phyloP scores from a whole-genome alignment of 1,284 basidiomycete genomes.

The Ceratobasidium theobromae region DNA sequence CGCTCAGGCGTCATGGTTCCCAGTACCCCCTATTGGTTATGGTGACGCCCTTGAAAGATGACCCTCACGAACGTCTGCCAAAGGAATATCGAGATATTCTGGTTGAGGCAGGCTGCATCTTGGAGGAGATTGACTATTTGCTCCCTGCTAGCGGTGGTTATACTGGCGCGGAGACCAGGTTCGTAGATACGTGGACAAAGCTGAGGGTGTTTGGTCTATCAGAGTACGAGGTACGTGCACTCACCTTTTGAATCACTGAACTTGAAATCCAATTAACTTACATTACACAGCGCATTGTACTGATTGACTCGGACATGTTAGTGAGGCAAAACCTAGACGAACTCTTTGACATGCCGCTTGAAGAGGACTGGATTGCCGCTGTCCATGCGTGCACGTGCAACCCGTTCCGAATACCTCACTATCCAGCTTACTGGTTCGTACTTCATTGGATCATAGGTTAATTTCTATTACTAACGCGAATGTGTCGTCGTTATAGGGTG shows the following conservation, averaged over 20 bases:
- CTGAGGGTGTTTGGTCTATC: slow-evolving; percentile 74
- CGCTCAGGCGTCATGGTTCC: slow-evolving; percentile 64
- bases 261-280: not conserved
- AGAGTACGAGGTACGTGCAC: slow-evolving; percentile 66
- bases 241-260: no score
- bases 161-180: slow-evolving; percentile 63
- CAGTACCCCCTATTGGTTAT: slow-evolving; percentile 82
- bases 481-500: slow-evolving; percentile 55
- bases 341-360: slow-evolving; percentile 60
- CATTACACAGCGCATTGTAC: slow-evolving; percentile 64
- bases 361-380: slow-evolving; percentile 75
- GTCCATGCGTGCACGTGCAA: slow-evolving; percentile 93
- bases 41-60: slow-evolving; percentile 64
- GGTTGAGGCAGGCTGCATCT: slow-evolving; percentile 52
- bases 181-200: slow-evolving; percentile 89
- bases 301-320: slow-evolving; percentile 93
- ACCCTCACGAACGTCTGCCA: not conserved
- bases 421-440: slow-evolving; percentile 86
- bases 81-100: slow-evolving; percentile 58
- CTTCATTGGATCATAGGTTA: not conserved
- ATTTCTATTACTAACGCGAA: not conserved
- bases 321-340: slow-evolving; percentile 89
- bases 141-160: slow-evolving; percentile 52
- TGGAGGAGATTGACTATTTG: slow-evolving; percentile 62
- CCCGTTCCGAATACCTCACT: slow-evolving; percentile 77